Evolutionary conservation across 192 early-diverging fungal genomes (phyloP).

Genomic region (Coemansia reversa): DNA sequence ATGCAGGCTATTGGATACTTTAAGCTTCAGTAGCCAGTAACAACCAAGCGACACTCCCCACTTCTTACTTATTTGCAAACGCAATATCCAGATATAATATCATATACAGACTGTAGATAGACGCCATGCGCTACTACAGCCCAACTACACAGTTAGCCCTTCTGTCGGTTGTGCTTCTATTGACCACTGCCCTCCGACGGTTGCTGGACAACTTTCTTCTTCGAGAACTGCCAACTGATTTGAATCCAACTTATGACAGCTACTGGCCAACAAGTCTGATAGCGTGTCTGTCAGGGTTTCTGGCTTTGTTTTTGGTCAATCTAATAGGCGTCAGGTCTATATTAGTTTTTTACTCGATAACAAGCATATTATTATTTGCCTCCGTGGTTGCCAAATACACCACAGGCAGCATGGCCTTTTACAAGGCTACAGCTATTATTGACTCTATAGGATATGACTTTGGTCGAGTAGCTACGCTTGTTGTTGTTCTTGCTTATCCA

Average conservation of each 20-base stretch:
- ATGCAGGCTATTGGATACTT: too few relatives aligned
- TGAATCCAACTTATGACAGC: slow-evolving; percentile 29
- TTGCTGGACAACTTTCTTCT: slow-evolving; percentile 29
- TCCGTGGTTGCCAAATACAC: slow-evolving; percentile 30
- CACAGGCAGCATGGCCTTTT: slow-evolving; percentile 6
- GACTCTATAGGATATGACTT: slow-evolving; percentile 24
- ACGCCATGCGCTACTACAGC: slow-evolving; percentile 21
- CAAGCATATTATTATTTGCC: slow-evolving; percentile 21
- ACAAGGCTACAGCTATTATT: slow-evolving; percentile 14
- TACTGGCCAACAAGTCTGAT: slow-evolving; percentile 32
- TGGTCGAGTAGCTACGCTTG: slow-evolving; percentile 31
- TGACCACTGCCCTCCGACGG: slow-evolving; percentile 24
- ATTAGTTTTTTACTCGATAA: slow-evolving; percentile 20
- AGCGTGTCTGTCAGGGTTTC: slow-evolving; percentile 24
- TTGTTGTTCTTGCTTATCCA: slow-evolving; percentile 34
- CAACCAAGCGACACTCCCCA: too few relatives aligned
- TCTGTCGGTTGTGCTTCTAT: slow-evolving; percentile 14
- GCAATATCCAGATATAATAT: too few relatives aligned
- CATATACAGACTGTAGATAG: too few relatives aligned
- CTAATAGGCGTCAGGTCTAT: slow-evolving; percentile 26
- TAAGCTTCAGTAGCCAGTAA: too few relatives aligned
- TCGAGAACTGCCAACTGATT: slow-evolving; percentile 19
- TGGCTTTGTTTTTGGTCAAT: slow-evolving; percentile 33
- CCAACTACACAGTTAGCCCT: slow-evolving; percentile 30
- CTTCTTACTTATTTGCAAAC: too few relatives aligned